Conservation (phyloP, 495 filamentous ascomycete species). For the Aspergillus baeticus region DNA sequence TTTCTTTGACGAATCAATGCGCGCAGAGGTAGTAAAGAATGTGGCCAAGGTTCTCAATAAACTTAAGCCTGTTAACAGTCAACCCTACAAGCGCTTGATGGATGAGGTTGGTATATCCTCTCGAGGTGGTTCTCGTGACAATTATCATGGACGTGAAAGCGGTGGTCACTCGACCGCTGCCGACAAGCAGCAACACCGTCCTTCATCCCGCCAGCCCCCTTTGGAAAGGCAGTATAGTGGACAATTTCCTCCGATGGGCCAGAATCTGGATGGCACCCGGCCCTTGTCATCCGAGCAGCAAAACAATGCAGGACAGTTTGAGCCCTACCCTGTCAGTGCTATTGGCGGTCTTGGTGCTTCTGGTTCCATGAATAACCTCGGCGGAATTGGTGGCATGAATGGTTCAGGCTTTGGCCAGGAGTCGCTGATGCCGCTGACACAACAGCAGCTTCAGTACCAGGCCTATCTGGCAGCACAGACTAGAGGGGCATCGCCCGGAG, state of each 20-base stretch:
- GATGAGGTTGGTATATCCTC: slow-evolving; percentile 89
- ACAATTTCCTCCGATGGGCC: slow-evolving; percentile 41
- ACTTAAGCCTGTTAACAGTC: slow-evolving; percentile 88
- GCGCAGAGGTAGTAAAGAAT: slow-evolving; percentile 82
- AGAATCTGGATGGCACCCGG: slow-evolving; percentile 36
- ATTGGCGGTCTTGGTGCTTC: slow-evolving; percentile 30
- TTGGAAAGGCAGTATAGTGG: slow-evolving; percentile 49
- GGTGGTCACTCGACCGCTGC: slow-evolving; percentile 33
- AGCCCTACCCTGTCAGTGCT: slow-evolving; percentile 42
- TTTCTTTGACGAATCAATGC: slow-evolving; percentile 92
- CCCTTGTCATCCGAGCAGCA: slow-evolving; percentile 42
- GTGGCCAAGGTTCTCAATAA: slow-evolving; percentile 85
- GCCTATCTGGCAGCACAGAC: slow-evolving; percentile 42
- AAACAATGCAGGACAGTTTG: slow-evolving; percentile 34
- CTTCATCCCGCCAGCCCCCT: slow-evolving; percentile 46
- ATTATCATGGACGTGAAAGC: slow-evolving; percentile 40
- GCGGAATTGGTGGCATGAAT: slow-evolving; percentile 23
- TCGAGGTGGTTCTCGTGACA: slow-evolving; percentile 49
- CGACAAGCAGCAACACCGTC: slow-evolving; percentile 49
- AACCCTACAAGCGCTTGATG: slow-evolving; percentile 98
- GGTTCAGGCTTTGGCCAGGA: slow-evolving; percentile 41
- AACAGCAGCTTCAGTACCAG: slow-evolving; percentile 50
- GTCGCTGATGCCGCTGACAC: slow-evolving; percentile 34
- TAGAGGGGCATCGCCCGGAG: slow-evolving; percentile 44
- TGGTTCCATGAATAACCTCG: slow-evolving; percentile 21